These are phyloP conservation scores for Cryptococcus neoformans DNA, from an alignment of 1,284 basidiomycete species.

Conservation along the genomic window DNA sequence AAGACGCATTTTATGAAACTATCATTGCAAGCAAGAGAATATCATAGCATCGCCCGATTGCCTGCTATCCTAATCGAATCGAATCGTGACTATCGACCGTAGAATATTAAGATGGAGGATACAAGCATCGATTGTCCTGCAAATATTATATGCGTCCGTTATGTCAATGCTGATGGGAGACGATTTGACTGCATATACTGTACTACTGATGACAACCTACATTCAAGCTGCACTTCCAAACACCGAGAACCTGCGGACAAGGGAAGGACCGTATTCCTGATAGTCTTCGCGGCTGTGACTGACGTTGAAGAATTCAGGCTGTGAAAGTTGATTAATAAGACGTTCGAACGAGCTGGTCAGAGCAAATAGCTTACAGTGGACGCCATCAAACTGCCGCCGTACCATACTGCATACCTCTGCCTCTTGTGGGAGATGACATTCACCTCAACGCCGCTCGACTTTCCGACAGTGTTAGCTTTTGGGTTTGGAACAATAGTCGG, in stretches of 20 bases:
- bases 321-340: neutral
- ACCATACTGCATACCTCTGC: slow-evolving; percentile 98
- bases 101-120: too few relatives aligned
- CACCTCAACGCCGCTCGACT: slow-evolving; percentile 93
- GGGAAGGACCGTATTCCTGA: slow-evolving; percentile 94
- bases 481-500: neutral
- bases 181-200: too few relatives aligned
- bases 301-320: slow-evolving; percentile 97
- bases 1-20: too few relatives aligned
- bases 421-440: slow-evolving; percentile 99
- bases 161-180: too few relatives aligned
- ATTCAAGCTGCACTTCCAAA: slow-evolving; percentile 78
- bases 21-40: too few relatives aligned
- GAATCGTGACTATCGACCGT: too few relatives aligned
- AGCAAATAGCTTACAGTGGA: slow-evolving; percentile 63
- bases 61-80: too few relatives aligned
- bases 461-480: slow-evolving; percentile 1
- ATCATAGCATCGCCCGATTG: too few relatives aligned
- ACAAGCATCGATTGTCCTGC: too few relatives aligned
- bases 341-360: neutral
- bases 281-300: slow-evolving; percentile 98
- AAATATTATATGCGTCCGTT: too few relatives aligned
- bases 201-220: neutral
- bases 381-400: slow-evolving; percentile 90
- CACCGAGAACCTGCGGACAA: slow-evolving; percentile 91